Conservation (phyloP, 2,329 filamentous ascomycete genomes). For the Epichloe scottii region DNA sequence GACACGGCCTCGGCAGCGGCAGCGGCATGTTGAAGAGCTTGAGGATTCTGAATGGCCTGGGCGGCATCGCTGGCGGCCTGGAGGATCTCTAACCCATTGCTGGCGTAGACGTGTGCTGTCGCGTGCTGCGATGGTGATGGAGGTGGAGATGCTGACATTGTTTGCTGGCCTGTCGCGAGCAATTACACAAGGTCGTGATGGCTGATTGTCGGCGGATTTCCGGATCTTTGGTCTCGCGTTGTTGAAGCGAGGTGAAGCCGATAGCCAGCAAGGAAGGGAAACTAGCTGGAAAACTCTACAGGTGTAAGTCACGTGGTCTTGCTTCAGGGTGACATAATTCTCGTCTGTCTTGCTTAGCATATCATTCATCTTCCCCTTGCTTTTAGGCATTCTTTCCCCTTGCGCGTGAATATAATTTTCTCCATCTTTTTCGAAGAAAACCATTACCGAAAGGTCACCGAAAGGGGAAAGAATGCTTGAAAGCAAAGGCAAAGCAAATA, state of each 20-base stretch:
- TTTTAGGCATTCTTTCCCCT: no score
- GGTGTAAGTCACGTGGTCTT: not conserved
- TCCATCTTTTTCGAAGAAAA: not conserved
- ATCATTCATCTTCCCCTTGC: no score
- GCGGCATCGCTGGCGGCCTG: slow-evolving; percentile 33
- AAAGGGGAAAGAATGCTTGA: not conserved
- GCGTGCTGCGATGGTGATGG: slow-evolving; percentile 11
- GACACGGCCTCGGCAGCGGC: slow-evolving; percentile 23
- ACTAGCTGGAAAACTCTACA: not conserved
- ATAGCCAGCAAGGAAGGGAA: slow-evolving; percentile 4
- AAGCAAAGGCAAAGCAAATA: not conserved
- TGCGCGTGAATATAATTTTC: no score
- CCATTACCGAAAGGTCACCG: no score
- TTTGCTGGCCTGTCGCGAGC: not conserved
- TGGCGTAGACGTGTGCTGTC: slow-evolving; percentile 30
- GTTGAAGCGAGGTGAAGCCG: slow-evolving; percentile 28
- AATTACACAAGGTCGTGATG: slow-evolving; percentile 18
- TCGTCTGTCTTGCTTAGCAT: no score
- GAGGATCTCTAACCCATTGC: slow-evolving; percentile 32
- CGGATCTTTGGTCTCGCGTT: slow-evolving; percentile 21
- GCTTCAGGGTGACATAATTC: no score
- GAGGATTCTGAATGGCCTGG: slow-evolving; percentile 25
- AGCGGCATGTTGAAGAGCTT: slow-evolving; percentile 27
- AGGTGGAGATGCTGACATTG: slow-evolving; percentile 16
- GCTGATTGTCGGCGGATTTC: slow-evolving; percentile 32